Conservation (phyloP, 495 filamentous ascomycete genomes). For the Neurospora terricola region DNA sequence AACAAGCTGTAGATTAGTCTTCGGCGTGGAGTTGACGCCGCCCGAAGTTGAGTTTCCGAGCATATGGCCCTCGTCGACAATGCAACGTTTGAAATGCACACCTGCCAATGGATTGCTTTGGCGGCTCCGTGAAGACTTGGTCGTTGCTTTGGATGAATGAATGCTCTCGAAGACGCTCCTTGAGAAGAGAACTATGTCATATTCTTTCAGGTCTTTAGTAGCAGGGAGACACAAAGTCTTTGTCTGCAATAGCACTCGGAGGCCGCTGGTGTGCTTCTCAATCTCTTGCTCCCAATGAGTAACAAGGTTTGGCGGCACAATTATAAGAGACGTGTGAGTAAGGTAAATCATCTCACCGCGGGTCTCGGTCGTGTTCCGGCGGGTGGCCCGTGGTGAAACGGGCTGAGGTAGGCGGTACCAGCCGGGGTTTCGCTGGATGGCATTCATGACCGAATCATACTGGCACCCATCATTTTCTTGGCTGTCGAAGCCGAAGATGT, state of each 20-base stretch:
- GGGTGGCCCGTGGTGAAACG: constrained; percentile 8
- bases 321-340: constrained; percentile 57
- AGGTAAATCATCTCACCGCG: constrained; percentile 37
- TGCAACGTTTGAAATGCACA: constrained; percentile 75
- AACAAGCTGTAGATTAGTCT: constrained; percentile 55
- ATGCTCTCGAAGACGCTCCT: constrained; percentile 39
- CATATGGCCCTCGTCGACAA: constrained; percentile 87
- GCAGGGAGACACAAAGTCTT: constrained; percentile 42
- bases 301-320: constrained; percentile 61
- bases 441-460: constrained; percentile 41
- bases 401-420: constrained; percentile 45
- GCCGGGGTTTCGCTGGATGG: constrained; percentile 43
- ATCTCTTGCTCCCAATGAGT: constrained; percentile 61
- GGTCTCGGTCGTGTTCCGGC: constrained; percentile 22
- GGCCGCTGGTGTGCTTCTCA: constrained; percentile 53
- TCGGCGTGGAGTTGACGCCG: constrained; percentile 5
- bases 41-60: constrained; percentile 50
- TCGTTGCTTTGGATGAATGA: constrained; percentile 52
- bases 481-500: constrained; percentile 34
- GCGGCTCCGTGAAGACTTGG: neutral
- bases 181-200: constrained; percentile 75
- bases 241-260: constrained; percentile 53
- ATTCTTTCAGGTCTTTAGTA: constrained; percentile 47
- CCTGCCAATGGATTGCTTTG: constrained; percentile 44
- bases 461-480: constrained; percentile 19